A percentile compares a stretch with the other conserved stretches of the same genome.
Evolutionary conservation across 2,329 filamentous ascomycete species (phyloP).

Genomic region (Trichoderma sp.): DNA sequence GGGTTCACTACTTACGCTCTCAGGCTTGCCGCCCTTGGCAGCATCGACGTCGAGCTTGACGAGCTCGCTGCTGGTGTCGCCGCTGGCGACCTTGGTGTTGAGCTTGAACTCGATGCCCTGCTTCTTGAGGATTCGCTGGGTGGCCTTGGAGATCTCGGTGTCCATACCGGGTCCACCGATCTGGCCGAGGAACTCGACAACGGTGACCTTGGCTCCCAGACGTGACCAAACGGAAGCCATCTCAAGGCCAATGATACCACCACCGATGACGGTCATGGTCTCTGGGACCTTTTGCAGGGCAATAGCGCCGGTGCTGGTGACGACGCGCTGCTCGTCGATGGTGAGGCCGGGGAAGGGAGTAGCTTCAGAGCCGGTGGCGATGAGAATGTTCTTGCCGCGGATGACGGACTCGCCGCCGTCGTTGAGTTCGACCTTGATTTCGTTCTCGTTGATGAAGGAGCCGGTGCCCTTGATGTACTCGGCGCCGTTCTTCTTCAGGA

Average conservation of each 20-base stretch:
- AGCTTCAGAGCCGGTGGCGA: slow-evolving; percentile 92
- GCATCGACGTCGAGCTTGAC: slow-evolving; percentile 85
- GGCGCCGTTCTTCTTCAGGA: slow-evolving; percentile 99
- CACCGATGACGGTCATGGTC: slow-evolving; percentile 96
- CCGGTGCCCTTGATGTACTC: slow-evolving; percentile 96
- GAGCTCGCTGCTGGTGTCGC: slow-evolving; percentile 75
- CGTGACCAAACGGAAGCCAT: slow-evolving; percentile 98
- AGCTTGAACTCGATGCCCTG: slow-evolving; percentile 99
- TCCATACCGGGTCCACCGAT: slow-evolving; percentile 99
- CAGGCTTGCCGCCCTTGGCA: slow-evolving; percentile 93
- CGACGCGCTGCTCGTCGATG: slow-evolving; percentile 95
- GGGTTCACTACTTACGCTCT: slow-evolving; percentile 64
- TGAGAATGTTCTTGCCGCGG: slow-evolving; percentile 94
- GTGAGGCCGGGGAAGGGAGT: slow-evolving; percentile 95
- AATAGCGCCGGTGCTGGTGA: slow-evolving; percentile 95
- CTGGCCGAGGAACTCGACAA: slow-evolving; percentile 94
- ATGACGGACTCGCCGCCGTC: slow-evolving; percentile 90
- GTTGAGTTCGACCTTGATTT: slow-evolving; percentile 84
- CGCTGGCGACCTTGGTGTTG: slow-evolving; percentile 88
- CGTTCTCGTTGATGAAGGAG: slow-evolving; percentile 84
- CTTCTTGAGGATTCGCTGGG: slow-evolving; percentile 92
- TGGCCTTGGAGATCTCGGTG: slow-evolving; percentile 82
- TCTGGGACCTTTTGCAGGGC: slow-evolving; percentile 87
- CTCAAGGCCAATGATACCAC: slow-evolving; percentile 97
- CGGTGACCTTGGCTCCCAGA: slow-evolving; percentile 89